These are phyloP conservation scores for Effrenium voratum DNA, from an alignment of 73 alveolate genomes.

Conservation along the genomic window DNA sequence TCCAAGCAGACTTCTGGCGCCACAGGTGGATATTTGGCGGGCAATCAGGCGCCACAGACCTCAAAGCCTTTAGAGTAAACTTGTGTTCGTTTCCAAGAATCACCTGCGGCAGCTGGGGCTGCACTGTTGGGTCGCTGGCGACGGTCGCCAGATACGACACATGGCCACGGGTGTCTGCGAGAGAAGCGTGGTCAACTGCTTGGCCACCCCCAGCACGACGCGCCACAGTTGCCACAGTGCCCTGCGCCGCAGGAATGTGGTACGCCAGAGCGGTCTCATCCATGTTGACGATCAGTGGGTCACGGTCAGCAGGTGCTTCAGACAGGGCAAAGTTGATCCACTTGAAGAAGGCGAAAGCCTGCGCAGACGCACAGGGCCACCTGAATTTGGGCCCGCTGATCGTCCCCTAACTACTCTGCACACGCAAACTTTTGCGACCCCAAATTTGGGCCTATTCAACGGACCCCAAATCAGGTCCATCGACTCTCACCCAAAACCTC, in stretches of 20 bases:
- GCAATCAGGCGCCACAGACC: background rate
- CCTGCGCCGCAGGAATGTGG: background rate
- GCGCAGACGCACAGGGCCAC: no score
- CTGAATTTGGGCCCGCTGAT: no score
- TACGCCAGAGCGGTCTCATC: background rate
- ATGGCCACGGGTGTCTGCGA: background rate
- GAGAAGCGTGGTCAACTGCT: background rate
- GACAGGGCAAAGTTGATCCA: background rate
- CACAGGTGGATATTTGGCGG: background rate
- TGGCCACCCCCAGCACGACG: no score
- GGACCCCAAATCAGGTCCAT: background rate
- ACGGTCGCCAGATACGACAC: background rate
- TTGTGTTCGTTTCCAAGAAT: slow-evolving; percentile 1
- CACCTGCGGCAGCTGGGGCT: background rate
- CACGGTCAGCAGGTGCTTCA: background rate
- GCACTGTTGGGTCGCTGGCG: background rate
- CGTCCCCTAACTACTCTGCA: no score
- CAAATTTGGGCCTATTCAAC: background rate
- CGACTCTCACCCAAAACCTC: background rate
- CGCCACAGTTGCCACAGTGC: background rate
- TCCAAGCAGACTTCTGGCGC: slow-evolving; percentile 42
- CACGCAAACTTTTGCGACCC: background rate
- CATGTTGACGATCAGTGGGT: background rate
- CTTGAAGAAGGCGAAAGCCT: background rate
- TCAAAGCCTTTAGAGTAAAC: background rate